Evolutionary conservation across 371 early-diverging fungal species (phyloP).

Genomic region (Mucor mucedo): DNA sequence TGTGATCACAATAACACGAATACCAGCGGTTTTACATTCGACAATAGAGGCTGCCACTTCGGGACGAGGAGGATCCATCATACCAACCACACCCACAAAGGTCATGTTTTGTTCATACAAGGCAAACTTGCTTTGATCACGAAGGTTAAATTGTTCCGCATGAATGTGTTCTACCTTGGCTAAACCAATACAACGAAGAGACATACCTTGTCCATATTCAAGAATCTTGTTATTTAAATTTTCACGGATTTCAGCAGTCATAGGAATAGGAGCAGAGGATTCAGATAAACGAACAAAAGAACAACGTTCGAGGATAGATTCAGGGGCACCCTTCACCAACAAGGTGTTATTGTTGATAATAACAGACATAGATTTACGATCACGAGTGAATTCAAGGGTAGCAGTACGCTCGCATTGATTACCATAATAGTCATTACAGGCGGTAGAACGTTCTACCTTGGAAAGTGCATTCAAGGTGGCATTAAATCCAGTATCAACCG

Average conservation of each 20-base stretch:
- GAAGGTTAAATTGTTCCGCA: constrained; percentile 54
- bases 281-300: constrained; percentile 58
- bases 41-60: constrained; percentile 85
- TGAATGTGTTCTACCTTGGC: constrained; percentile 79
- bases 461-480: constrained; percentile 47
- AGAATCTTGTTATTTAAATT: constrained; percentile 69
- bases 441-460: constrained; percentile 58
- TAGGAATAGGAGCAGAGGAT: constrained; percentile 55
- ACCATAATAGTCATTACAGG: constrained; percentile 65
- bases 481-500: constrained; percentile 72
- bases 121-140: constrained; percentile 68
- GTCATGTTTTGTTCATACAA: constrained; percentile 81
- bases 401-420: constrained; percentile 58
- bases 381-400: constrained; percentile 94
- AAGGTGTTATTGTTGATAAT: constrained; percentile 65
- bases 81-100: constrained; percentile 92
- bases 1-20: constrained; percentile 96
- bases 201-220: constrained; percentile 78
- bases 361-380: constrained; percentile 96
- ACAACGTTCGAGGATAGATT: constrained; percentile 90
- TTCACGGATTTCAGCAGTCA: constrained; percentile 73
- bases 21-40: constrained; percentile 91
- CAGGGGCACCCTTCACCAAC: constrained; percentile 95
- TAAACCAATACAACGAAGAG: constrained; percentile 88
- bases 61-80: constrained; percentile 96